Evolutionary conservation across 2,329 filamentous ascomycete species (phyloP), one percentile per base, ranked within the genome.

Genomic region (Thelonectria blattea): DNA sequence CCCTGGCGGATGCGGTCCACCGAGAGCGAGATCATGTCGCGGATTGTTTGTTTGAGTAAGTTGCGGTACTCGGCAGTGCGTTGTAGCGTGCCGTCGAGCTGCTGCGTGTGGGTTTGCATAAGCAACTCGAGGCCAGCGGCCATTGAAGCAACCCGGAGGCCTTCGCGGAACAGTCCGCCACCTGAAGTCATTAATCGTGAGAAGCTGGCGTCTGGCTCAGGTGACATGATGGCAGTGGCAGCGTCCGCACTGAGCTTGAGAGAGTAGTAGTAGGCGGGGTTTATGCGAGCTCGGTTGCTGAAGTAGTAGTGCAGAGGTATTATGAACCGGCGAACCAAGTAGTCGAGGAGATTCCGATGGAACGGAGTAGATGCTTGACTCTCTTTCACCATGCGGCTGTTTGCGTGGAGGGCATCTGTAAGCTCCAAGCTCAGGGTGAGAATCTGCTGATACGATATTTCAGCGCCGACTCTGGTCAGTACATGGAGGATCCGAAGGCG

Each of bases 231-330:
- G 15, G 73, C 71, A 18, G 79, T 68, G 15, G 78, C 75, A 2
- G 75, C 68, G 37, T 85, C 83, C 2, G 84, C 61, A 61, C 77
- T 80, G 8, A 78, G 71, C 60, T 81, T 83, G 34, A 78, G 75
- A 0, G 82, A 85, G 71, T 79, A 83, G 62, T 83, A 76, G 65
- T 79, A 86, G 5, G 78, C 59, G 0, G 80, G 82, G 51, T 84
- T 78, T 1, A 66, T 63, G 5, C 70, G 74, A 10, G 81, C 78
- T 60, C 76, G 72, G 39, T 70, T 70, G 39, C 78, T 78, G 66
- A 81, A 85, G 0, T 80, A 75, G 8, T 78, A 79, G 62, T 88
- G 85, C 0, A 88, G 73, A 1, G 80, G 77, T 14, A 88, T 78
- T 2, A 87, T 65, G 65, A 85, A 87, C 14, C 85, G 82, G 5